Evolutionary conservation across 495 filamentous ascomycete species (phyloP).

Genomic region (Xanthoparmelia taractica): DNA sequence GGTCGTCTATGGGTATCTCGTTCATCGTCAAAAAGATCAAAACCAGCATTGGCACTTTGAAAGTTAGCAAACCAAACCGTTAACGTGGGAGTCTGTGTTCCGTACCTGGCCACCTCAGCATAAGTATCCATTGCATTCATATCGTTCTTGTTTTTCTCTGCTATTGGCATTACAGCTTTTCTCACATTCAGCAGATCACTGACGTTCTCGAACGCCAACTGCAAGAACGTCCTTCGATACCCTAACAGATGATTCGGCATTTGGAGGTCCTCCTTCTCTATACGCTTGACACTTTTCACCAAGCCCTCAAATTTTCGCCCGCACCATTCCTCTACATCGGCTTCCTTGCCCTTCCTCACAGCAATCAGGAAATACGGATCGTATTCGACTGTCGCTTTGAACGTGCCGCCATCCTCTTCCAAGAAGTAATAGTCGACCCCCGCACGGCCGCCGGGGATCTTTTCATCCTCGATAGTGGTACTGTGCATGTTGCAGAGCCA

Average conservation of each 20-base stretch:
- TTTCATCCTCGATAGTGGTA: slow-evolving; percentile 78
- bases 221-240: slow-evolving; percentile 76
- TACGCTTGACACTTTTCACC: slow-evolving; percentile 64
- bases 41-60: slow-evolving; percentile 69
- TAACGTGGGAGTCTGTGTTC: slow-evolving; percentile 17
- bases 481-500: slow-evolving; percentile 96
- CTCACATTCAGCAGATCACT: slow-evolving; percentile 73
- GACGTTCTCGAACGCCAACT: slow-evolving; percentile 82
- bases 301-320: slow-evolving; percentile 76
- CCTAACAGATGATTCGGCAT: slow-evolving; percentile 96
- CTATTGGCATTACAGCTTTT: slow-evolving; percentile 77
- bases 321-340: slow-evolving; percentile 94
- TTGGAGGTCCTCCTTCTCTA: slow-evolving; percentile 88
- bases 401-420: slow-evolving; percentile 83
- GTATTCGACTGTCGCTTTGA: slow-evolving; percentile 94
- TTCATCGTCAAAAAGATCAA: slow-evolving; percentile 94
- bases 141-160: slow-evolving; percentile 92
- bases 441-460: slow-evolving; percentile 71
- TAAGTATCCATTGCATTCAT: slow-evolving; percentile 97
- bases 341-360: slow-evolving; percentile 77
- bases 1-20: slow-evolving; percentile 74
- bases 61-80: slow-evolving; percentile 26
- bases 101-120: slow-evolving; percentile 85
- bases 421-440: slow-evolving; percentile 97
- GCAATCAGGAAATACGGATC: slow-evolving; percentile 95